Conservation (phyloP, 139 green algal genomes). For the Volvox reticuliferus region DNA sequence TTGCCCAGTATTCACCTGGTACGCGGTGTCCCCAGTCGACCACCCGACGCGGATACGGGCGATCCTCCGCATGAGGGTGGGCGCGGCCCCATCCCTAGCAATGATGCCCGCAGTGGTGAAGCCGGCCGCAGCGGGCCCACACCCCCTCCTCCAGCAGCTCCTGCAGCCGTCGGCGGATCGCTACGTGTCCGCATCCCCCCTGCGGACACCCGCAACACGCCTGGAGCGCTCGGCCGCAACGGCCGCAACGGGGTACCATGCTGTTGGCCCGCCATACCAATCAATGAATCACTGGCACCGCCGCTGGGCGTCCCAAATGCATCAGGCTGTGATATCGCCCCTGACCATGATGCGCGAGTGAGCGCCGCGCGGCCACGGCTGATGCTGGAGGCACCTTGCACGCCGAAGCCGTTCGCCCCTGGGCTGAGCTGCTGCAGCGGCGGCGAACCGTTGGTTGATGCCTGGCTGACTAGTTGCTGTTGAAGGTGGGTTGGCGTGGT, state of each 20-base stretch:
- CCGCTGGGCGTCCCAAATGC: background rate
- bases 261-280: background rate
- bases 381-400: background rate
- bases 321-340: background rate
- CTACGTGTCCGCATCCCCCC: no score
- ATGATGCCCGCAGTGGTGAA: background rate
- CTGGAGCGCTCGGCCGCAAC: constrained; percentile 11
- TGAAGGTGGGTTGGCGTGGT: background rate
- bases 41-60: background rate
- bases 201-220: background rate
- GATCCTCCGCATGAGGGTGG: background rate
- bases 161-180: background rate
- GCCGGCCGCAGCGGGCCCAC: background rate
- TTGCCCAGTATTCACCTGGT: background rate
- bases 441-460: background rate
- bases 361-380: background rate
- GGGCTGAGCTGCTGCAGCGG: background rate
- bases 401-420: background rate
- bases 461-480: no score
- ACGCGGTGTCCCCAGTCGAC: background rate
- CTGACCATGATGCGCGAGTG: constrained; percentile 25
- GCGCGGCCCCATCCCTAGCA: background rate
- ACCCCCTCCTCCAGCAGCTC: background rate
- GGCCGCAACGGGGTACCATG: constrained; percentile 6
- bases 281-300: background rate